Conservation (phyloP, 129 eudicot species). For the Calendula officinalis region DNA sequence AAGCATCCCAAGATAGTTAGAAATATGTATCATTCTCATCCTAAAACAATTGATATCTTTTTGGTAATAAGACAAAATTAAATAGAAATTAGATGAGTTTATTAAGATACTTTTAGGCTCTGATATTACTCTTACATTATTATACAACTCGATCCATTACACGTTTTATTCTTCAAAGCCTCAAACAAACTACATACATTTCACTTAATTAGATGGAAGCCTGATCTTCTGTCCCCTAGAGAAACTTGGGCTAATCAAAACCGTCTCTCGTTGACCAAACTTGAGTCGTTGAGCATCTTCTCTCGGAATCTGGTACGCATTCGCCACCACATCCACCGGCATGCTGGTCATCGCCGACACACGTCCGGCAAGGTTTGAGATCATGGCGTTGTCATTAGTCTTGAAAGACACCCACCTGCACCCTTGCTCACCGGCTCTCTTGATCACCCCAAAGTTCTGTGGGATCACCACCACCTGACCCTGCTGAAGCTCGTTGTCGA, state of each 20-base stretch:
- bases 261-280: background rate
- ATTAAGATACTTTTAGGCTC: background rate
- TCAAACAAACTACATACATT: background rate
- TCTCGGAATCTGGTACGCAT: constrained; percentile 46
- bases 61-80: background rate
- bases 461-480: constrained; percentile 72
- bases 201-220: background rate
- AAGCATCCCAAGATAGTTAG: no score
- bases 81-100: background rate
- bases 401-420: constrained; percentile 59
- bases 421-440: constrained; percentile 55
- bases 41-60: no score
- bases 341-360: constrained; percentile 53
- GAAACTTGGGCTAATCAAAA: background rate
- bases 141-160: constrained; percentile 4
- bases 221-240: background rate
- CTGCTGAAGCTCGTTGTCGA: constrained; percentile 41
- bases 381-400: constrained; percentile 69
- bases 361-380: constrained; percentile 58
- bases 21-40: no score
- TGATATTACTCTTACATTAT: background rate
- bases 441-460: constrained; percentile 55
- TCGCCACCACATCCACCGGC: constrained; percentile 56
- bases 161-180: background rate
- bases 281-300: constrained; percentile 43